These are phyloP conservation scores for Dalbergia cochinchinensis DNA, from an alignment of 306 rosid genomes.

Conservation along the genomic window DNA sequence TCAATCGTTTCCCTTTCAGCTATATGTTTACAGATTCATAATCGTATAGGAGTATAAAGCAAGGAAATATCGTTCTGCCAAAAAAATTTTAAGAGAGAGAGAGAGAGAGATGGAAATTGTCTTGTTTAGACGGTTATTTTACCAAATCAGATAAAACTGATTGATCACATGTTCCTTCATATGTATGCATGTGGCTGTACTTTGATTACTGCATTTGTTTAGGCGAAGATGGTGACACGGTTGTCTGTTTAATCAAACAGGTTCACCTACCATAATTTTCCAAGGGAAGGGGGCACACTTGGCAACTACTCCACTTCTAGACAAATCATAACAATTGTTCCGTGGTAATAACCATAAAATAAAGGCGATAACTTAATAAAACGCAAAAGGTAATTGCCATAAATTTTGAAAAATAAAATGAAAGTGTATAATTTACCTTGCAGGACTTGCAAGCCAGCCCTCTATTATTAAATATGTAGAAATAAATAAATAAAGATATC, in stretches of 20 bases:
- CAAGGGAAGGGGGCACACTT: constrained; percentile 6
- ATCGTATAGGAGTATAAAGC: not conserved
- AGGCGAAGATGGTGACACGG: not conserved
- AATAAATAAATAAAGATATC: constrained; percentile 40
- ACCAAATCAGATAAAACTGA: not conserved
- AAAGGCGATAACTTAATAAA: not conserved
- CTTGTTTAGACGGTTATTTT: not conserved
- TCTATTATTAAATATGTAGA: constrained; percentile 44
- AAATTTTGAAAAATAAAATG: constrained; percentile 3
- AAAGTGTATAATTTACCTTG: constrained; percentile 57
- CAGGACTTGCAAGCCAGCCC: constrained; percentile 80
- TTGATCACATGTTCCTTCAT: not conserved
- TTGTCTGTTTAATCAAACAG: not conserved
- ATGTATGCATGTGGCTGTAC: not conserved
- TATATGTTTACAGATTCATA: no score
- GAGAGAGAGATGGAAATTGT: not conserved
- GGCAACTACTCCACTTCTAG: not conserved
- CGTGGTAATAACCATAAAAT: not conserved
- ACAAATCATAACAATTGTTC: no score
- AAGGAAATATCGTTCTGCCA: not conserved
- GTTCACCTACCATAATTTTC: not conserved
- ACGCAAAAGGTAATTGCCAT: constrained; percentile 8
- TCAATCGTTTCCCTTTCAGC: no score
- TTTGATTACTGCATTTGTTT: not conserved
- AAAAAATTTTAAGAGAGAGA: no score